Conservation (phyloP, 805 yeast species). For the Starmerella bombi region DNA sequence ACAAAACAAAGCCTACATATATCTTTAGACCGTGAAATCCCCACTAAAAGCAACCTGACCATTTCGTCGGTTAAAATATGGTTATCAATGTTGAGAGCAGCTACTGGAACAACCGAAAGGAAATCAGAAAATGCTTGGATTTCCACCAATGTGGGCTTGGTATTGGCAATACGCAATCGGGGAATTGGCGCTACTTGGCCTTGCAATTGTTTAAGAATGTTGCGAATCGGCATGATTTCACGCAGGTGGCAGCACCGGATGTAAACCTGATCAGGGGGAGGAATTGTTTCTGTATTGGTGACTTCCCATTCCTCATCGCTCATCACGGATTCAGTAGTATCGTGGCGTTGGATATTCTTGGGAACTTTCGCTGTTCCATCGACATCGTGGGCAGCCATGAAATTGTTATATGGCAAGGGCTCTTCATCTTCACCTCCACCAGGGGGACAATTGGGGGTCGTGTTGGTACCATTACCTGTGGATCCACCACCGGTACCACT, state of each 20-base stretch:
- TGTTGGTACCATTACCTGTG: neutral
- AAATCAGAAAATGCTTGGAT: constrained; percentile 81
- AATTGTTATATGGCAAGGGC: neutral
- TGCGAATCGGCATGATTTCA: constrained; percentile 85
- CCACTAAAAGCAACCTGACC: constrained; percentile 57
- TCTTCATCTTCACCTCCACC: constrained; percentile 10
- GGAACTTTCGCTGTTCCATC: constrained; percentile 9
- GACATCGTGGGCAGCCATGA: constrained; percentile 9
- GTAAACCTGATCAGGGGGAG: constrained; percentile 58
- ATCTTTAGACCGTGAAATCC: constrained; percentile 51
- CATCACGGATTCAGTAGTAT: neutral
- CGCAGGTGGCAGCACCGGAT: constrained; percentile 88
- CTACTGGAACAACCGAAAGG: constrained; percentile 69
- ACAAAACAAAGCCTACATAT: constrained; percentile 63
- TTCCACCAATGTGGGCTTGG: constrained; percentile 83
- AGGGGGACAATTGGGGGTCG: neutral
- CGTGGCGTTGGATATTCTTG: neutral
- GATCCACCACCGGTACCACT: neutral
- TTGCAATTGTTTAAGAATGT: constrained; percentile 67
- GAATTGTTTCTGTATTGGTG: constrained; percentile 17
- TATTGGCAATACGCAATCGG: constrained; percentile 59
- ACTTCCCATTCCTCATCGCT: constrained; percentile 23
- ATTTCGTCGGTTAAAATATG: constrained; percentile 61
- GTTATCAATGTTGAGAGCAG: constrained; percentile 65
- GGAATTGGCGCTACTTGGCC: constrained; percentile 67